These are phyloP conservation scores for Ramularia endophylla DNA, from an alignment of 2,329 filamentous ascomycete species.

Conservation along the genomic window DNA sequence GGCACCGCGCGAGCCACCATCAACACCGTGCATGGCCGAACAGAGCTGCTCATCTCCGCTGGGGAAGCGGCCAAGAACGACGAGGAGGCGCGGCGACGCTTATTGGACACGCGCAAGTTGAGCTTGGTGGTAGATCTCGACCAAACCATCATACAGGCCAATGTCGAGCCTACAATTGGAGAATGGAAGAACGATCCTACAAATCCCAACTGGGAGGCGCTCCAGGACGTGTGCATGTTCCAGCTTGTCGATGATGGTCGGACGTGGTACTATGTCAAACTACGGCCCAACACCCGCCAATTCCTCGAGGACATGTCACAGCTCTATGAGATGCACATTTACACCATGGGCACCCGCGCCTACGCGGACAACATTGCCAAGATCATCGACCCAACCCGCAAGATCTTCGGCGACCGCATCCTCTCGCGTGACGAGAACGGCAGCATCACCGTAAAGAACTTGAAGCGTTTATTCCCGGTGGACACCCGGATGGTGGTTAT, in stretches of 20 bases:
- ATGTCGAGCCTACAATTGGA: slow-evolving; percentile 90
- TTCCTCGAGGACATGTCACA: slow-evolving; percentile 74
- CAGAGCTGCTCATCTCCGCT: slow-evolving; percentile 75
- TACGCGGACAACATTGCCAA: slow-evolving; percentile 88
- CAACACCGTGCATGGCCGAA: slow-evolving; percentile 92
- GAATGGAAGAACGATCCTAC: slow-evolving; percentile 88
- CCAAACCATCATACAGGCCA: slow-evolving; percentile 97
- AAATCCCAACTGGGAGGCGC: slow-evolving; percentile 85
- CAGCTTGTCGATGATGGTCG: slow-evolving; percentile 81
- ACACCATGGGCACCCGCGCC: slow-evolving; percentile 98
- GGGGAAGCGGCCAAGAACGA: slow-evolving; percentile 76
- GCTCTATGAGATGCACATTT: slow-evolving; percentile 92
- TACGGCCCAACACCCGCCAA: slow-evolving; percentile 75
- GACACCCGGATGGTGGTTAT: slow-evolving; percentile 99
- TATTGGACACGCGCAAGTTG: slow-evolving; percentile 75
- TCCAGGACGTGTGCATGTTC: slow-evolving; percentile 83
- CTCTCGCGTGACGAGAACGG: slow-evolving; percentile 97
- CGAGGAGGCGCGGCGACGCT: slow-evolving; percentile 75
- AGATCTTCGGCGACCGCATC: slow-evolving; percentile 88
- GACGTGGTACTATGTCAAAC: slow-evolving; percentile 97
- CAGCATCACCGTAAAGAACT: slow-evolving; percentile 81
- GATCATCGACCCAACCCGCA: slow-evolving; percentile 85
- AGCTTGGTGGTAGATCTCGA: slow-evolving; percentile 95
- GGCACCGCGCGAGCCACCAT: slow-evolving; percentile 85
- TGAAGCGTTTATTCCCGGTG: slow-evolving; percentile 87